Conservation (phyloP, 352 stramenopile genomes). For the Globisporangium viniferum region DNA sequence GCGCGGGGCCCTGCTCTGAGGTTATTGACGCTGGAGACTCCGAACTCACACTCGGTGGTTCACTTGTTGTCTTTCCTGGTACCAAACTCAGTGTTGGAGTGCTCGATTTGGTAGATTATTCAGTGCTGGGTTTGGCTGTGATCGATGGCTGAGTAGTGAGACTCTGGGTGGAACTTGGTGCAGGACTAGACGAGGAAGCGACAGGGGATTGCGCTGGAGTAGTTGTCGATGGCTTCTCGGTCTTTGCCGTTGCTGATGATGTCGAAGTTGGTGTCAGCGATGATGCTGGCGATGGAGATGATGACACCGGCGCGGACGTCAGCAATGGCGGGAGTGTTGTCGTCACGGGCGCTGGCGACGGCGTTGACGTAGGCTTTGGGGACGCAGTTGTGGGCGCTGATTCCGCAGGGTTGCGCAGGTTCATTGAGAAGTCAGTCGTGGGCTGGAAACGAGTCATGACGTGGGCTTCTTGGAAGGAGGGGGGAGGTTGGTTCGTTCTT, state of each 20-base stretch:
- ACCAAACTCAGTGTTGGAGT: not conserved
- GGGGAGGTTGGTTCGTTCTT: too few species aligned
- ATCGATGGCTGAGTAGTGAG: constrained; percentile 3
- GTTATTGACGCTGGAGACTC: not conserved
- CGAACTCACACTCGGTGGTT: not conserved
- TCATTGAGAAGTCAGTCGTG: too few species aligned
- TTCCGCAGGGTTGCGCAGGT: too few species aligned
- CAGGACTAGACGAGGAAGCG: constrained; percentile 1
- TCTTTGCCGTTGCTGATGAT: constrained; percentile 6
- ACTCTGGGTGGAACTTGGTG: not conserved
- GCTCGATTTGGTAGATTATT: too few species aligned
- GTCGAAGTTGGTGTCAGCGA: constrained; percentile 2
- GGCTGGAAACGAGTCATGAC: too few species aligned
- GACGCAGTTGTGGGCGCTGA: not conserved
- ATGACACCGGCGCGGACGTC: not conserved
- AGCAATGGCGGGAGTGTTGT: constrained; percentile 5
- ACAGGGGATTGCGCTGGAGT: not conserved
- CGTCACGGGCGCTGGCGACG: not conserved
- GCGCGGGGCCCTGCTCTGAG: not conserved
- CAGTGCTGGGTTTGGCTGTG: not conserved
- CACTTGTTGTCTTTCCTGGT: constrained; percentile 8
- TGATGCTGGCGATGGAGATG: constrained; percentile 5
- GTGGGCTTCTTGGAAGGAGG: too few species aligned
- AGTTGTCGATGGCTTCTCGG: constrained; percentile 2
- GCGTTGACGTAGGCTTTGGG: not conserved